These are phyloP conservation scores for Lactuca sativa DNA, from an alignment of 129 eudicot genomes.

Conservation along the genomic window DNA sequence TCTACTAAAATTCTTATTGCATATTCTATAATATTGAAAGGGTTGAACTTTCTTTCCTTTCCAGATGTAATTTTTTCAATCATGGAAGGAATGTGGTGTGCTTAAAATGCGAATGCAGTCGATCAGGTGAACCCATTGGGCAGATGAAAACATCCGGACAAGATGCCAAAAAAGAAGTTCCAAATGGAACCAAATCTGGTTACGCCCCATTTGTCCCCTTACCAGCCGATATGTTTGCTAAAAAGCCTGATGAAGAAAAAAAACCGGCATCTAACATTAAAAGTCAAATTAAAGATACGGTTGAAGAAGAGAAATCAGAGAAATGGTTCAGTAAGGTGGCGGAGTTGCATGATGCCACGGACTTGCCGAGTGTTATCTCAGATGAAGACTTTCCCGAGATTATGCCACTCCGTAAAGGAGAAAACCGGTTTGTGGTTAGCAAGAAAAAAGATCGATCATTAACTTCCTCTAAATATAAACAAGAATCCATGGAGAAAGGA, in stretches of 20 bases:
- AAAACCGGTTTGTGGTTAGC: slow-evolving; percentile 68
- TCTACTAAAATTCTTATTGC: not conserved
- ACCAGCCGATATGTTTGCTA: slow-evolving; percentile 47
- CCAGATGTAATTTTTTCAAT: slow-evolving; percentile 77
- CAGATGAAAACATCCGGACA: slow-evolving; percentile 18
- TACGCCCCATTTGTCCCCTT: slow-evolving; percentile 59
- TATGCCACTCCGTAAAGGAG: slow-evolving; percentile 87
- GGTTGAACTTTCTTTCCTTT: slow-evolving; percentile 16
- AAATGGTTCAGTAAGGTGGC: slow-evolving; percentile 64
- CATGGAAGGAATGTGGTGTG: slow-evolving; percentile 64
- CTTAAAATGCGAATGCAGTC: slow-evolving; percentile 73
- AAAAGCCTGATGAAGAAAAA: slow-evolving; percentile 32
- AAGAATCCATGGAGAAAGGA: slow-evolving; percentile 56
- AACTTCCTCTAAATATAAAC: slow-evolving; percentile 57
- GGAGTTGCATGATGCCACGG: slow-evolving; percentile 57
- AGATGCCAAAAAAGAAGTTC: slow-evolving; percentile 13
- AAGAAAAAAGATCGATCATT: slow-evolving; percentile 80
- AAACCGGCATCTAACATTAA: slow-evolving; percentile 17
- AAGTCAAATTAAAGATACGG: slow-evolving; percentile 30
- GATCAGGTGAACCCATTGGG: slow-evolving; percentile 47
- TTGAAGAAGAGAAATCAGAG: slow-evolving; percentile 49
- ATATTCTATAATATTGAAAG: slow-evolving; percentile 2
- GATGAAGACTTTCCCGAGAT: slow-evolving; percentile 81
- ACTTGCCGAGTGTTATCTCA: slow-evolving; percentile 37
- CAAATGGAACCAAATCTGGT: slow-evolving; percentile 34